Evolutionary conservation across 2,329 filamentous ascomycete genomes (phyloP), one percentile per base, ranked within the genome.

Genomic region (Fusarium sp.): DNA sequence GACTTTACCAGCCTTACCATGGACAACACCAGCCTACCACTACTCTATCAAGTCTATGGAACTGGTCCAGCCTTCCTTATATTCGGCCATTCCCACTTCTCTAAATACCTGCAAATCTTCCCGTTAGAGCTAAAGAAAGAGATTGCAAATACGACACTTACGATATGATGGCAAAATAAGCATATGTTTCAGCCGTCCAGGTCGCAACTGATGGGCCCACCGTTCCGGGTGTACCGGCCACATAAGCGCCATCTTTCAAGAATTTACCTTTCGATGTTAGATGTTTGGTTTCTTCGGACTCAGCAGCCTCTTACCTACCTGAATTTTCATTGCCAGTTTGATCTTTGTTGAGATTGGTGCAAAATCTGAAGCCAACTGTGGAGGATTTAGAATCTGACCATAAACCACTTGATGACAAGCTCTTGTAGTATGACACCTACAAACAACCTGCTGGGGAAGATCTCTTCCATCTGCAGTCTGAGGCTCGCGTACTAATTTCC

Each of bases 1-100:
- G 1, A 6, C 39, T 12, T 10, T 41, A 3, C 22, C 24, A 26
- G 44, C 17, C 17, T 13, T 0, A 26, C 5, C 4, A 26, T 20
- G 3, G 24, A 26, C 24, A 13, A 10, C 9, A 20, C 3, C 44
- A 45, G 17, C 12, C 24, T 45, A 13, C n/a, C 7, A 26, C 1
- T 26, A 3, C 24, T 14, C 44, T 24, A 26, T 45, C n/a, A 45
- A 13, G n/a, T 7, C 42, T 7, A 15, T 30, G 26, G 20, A 48
- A 50, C 14, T 15, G 45, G 45, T 3, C 28, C 7, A 32, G 28
- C 47, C 20, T 22, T 30, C 9, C 28, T 6, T 11, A 10, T 12
- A 3, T 1, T 15, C 14, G 12, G 5, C 47, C 47, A 50, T 32
- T 50, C 47, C 28, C 47, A 50, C 20, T 50, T 32, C 5, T 50